Evolutionary conservation across 805 yeast genomes (phyloP), one percentile per base, ranked within the genome.

Genomic region (Kodamaea nitidulidarum): DNA sequence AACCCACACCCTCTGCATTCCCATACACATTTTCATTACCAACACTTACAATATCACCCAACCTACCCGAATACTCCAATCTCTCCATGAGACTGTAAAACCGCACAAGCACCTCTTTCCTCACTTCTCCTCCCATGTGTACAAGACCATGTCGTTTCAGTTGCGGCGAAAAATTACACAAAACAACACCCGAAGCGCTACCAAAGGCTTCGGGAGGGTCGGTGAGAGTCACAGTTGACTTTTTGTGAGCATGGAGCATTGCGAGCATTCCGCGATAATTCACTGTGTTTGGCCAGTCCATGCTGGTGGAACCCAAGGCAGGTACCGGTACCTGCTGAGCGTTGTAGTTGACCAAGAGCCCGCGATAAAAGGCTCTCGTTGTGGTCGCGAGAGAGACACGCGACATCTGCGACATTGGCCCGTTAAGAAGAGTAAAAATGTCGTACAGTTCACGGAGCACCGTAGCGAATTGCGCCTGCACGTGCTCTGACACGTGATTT

Each of bases 231-330:
- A 60, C 33, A 1, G 64, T 54, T 8, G 71, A 64, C 32, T 50
- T 56, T 35, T 62, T 63, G 43, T 48, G 58, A 12, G 36, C 14
- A 3, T 56, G 55, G 6, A 64, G 39, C 32, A 63, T 46, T 2
- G 67, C 69, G 20, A 67, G 48, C 28, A 65, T 57, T 4, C 73
- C 73, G 27, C 46, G 48, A 42, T 58, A 56, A 44, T 66, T 67
- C 28, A 65, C 40, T 34, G 47, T 38, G 35, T 63, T 62, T 21
- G 65, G 62, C 73, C 73, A 68, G 12, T 39, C 40, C n/a, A 61
- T 45, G 14, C 42, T 48, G 1, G 32, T 30, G 32, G 32, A 7
- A 7, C 32, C 32, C n/a, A 16, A 10, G 4, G 32, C 21, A 15
- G 32, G 32, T 6, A 30, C 32, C 21, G 9, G 32, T 7, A 30